Conservation (phyloP, 2,329 filamentous ascomycete species). For the Alternaria sp. region DNA sequence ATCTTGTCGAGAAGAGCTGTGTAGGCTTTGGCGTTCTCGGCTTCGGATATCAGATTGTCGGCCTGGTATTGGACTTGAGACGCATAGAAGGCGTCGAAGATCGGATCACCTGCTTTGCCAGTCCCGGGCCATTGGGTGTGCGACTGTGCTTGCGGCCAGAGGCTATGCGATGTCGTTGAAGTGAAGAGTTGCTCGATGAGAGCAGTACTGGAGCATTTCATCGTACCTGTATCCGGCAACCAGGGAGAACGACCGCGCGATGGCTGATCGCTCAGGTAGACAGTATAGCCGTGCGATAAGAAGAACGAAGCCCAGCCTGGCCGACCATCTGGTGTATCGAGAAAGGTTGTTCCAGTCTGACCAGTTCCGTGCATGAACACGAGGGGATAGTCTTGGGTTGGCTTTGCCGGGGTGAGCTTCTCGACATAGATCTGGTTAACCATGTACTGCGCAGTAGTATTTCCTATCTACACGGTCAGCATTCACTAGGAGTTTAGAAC, state of each 20-base stretch:
- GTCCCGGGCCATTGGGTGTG: constrained; percentile 55
- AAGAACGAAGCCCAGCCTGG: constrained; percentile 59
- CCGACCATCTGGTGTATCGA: constrained; percentile 57
- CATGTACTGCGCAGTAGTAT: constrained; percentile 2
- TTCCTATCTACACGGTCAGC: not conserved
- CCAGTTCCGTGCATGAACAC: constrained; percentile 38
- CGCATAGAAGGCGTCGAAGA: constrained; percentile 59
- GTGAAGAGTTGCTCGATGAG: constrained; percentile 41
- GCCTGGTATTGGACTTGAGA: constrained; percentile 51
- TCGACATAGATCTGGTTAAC: constrained; percentile 19
- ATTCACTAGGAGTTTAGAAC: fast-evolving
- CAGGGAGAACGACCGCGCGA: constrained; percentile 56
- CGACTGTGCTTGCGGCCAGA: constrained; percentile 52
- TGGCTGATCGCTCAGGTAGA: constrained; percentile 58
- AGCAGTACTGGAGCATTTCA: constrained; percentile 12
- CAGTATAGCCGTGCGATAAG: constrained; percentile 54
- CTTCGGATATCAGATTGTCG: constrained; percentile 37
- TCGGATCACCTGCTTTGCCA: constrained; percentile 51
- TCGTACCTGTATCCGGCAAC: constrained; percentile 41
- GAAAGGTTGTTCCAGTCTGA: constrained; percentile 42
- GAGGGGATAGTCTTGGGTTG: constrained; percentile 24
- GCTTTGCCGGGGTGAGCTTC: constrained; percentile 24
- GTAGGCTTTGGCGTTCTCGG: constrained; percentile 49
- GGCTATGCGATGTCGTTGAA: constrained; percentile 42
- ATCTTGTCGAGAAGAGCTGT: constrained; percentile 53